phyloP scores from a whole-genome alignment of 1,139 yeast species.

The Eremothecium sinecaudum region DNA sequence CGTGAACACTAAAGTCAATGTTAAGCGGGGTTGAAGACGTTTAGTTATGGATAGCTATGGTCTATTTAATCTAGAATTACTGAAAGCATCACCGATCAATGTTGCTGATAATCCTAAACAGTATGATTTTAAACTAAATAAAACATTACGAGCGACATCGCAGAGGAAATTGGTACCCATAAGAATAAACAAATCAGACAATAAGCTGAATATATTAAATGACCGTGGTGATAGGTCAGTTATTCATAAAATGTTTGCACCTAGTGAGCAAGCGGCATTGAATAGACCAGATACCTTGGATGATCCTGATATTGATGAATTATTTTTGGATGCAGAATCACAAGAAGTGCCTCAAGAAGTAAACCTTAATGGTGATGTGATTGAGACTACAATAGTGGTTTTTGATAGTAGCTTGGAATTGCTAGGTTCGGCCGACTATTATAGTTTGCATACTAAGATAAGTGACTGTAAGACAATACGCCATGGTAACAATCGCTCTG shows the following conservation, averaged over 20 bases:
- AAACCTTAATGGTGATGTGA: neutral
- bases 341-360: neutral
- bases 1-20: no score
- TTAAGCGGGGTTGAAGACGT: no score
- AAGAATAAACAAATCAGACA: neutral
- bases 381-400: constrained; percentile 8
- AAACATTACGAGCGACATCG: constrained; percentile 1
- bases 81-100: neutral
- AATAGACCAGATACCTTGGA: constrained; percentile 13
- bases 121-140: neutral
- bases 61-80: neutral
- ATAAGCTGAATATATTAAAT: neutral
- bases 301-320: constrained; percentile 17
- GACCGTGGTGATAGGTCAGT: constrained; percentile 2
- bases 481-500: constrained; percentile 1
- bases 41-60: neutral
- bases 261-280: neutral
- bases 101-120: neutral
- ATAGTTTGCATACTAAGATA: constrained; percentile 9
- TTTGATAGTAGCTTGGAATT: constrained; percentile 11
- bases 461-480: constrained; percentile 10
- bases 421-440: constrained; percentile 8
- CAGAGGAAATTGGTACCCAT: constrained; percentile 2
- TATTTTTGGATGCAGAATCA: constrained; percentile 4
- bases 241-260: constrained; percentile 3